Evolutionary conservation across 768 basidiomycete species (phyloP), one percentile per base, ranked within the genome.

Genomic region (Lentinula aciculospora): DNA sequence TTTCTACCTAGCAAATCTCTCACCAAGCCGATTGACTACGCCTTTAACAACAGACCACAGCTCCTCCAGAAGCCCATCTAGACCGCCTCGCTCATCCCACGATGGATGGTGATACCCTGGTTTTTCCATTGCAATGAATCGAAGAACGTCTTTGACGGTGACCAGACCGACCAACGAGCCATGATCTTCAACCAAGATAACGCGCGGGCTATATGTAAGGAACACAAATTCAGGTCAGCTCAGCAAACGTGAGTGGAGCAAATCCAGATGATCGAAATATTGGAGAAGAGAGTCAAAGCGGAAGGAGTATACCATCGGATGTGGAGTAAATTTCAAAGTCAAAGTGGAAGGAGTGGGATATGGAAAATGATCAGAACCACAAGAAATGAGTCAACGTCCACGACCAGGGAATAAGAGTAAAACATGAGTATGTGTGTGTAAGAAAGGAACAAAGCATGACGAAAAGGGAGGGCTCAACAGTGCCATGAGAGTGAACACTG

Each of bases 71-170:
- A 84, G 66, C 13, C 81, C 83, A 64, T 86, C 84, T 12, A 87
- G 70, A n/a, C 85, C 84, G 4, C 84, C 85, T 39, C 77, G 75
- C 59, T 82, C 79, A 63, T 83, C 81, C 83, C 82, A 84, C 10
- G 81, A 81, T 12, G 76, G 77, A 47, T 78, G 73, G 46, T 74
- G 75, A 34, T 77, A 77, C 12, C 47, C 47, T 15, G 79, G 76
- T 58, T 79, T 78, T 64, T 83, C 80, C 28, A 79, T 81, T 15
- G 82, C 77, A 58, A 90, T 96, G 66, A 95, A 93, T 53, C 87
- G 87, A 15, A 99, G 73, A 3, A 98, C 93, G 65, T 99, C 97
- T 68, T 99, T 99, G 47, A 98, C 92, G 0, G 95, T 98, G 34
- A 98, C 85, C 28, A 99, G 75, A 1, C 97, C 97, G 8, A 79